Conservation (phyloP, 345 rosid species). For the Euphorbia peplus region DNA sequence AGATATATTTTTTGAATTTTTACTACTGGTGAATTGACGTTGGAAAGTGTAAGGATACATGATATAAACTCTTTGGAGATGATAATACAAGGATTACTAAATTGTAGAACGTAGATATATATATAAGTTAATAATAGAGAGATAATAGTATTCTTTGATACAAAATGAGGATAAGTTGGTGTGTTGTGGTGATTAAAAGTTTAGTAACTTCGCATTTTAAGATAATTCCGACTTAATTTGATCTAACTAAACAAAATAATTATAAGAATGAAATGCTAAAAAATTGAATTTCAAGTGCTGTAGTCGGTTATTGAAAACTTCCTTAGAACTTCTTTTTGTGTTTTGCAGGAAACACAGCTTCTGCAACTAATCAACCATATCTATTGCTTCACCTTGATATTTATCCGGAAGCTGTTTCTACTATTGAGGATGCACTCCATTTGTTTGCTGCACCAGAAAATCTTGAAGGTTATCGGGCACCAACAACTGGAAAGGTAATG, state of each 20-base stretch:
- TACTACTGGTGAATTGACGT: too few species aligned
- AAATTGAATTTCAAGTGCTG: background rate
- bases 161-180: background rate
- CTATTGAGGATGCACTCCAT: conserved; percentile 83
- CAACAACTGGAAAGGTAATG: conserved; percentile 72
- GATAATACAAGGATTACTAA: too few species aligned
- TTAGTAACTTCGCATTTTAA: background rate
- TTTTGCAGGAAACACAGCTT: conserved; percentile 63
- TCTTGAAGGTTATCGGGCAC: conserved; percentile 83
- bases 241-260: background rate
- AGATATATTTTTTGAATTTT: too few species aligned
- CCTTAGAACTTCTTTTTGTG: background rate
- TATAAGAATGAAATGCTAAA: background rate
- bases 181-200: background rate
- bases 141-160: background rate
- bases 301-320: background rate
- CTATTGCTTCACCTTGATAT: conserved; percentile 90
- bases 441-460: conserved; percentile 73
- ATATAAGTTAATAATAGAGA: too few species aligned
- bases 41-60: too few species aligned
- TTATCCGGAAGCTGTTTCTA: conserved; percentile 58
- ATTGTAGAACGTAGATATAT: too few species aligned
- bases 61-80: too few species aligned
- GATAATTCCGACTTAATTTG: background rate
- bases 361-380: conserved; percentile 86